Base-by-base conservation (phyloP, 768 basidiomycete genomes). In the Phanerodontia chrysosporium region DNA sequence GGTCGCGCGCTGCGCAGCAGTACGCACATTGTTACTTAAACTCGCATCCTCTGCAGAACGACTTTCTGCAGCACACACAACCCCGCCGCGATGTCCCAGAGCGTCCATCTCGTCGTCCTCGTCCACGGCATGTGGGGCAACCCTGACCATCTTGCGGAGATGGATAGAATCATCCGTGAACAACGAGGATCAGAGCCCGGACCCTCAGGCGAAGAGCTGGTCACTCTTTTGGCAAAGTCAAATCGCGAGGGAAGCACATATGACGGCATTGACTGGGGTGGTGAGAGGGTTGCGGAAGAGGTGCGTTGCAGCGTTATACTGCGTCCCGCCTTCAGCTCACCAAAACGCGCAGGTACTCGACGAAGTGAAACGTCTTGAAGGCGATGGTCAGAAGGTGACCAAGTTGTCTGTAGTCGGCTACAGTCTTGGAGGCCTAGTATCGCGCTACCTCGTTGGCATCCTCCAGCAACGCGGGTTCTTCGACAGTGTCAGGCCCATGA, bases 191-290 rank as follows among this genome's bases (percentile, higher is more conserved):
- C 58, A 28, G 35, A 59, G 6, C 64, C 69, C 1, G 68, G 68
- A 16, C 65, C 74, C 22, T 73, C 74, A 12, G 78, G 74, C 44
- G 70, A 74, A n/a, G 67, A 76, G 58, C 76, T 94, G 5, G 82
- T 83, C 35, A 76, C 90, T 27, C 71, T 91, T n/a, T 68, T 83
- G 0, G 81, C 90, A 2, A 74, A 89, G 64, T 81, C 86, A 2
- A 89, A 91, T 68, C 68, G 75, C 18, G 83, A 83, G 29, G 80
- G 84, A 28, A 80, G 79, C 10, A 91, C 89, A 1, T 92, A 92
- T 64, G 91, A 93, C 63, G 90, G 91, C 0, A 82, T 93, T 24
- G 91, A 93, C 67, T 89, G 89, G 83, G 86, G 90, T 58, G 88
- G 84, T 36, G 89, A 92, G 72, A 78, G 92, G 30, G 83, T 93